phyloP scores from a whole-genome alignment of 129 eudicot species.

The Flaveria linearis region DNA sequence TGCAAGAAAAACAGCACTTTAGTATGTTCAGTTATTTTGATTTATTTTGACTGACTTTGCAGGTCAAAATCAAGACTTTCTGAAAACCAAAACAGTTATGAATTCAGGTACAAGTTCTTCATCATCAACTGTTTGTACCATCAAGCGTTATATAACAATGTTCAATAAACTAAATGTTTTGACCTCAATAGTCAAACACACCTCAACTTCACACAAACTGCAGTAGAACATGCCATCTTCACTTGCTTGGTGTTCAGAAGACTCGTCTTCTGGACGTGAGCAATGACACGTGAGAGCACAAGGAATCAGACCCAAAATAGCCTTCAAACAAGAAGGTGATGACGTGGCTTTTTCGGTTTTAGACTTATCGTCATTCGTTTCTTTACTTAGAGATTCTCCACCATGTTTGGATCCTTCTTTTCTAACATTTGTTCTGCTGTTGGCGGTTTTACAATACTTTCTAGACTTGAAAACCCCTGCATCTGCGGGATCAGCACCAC shows the following conservation, averaged over 20 bases:
- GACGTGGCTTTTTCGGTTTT: conserved; percentile 40
- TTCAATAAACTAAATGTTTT: neutral
- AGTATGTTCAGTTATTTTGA: neutral
- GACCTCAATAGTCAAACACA: conserved; percentile 35
- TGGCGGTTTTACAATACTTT: conserved; percentile 56
- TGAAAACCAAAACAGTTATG: neutral
- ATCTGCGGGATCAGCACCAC: conserved; percentile 97
- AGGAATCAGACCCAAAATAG: conserved; percentile 52
- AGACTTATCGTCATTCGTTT: conserved; percentile 34
- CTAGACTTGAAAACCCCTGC: conserved; percentile 86
- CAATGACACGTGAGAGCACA: conserved; percentile 61
- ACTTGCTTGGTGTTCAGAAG: conserved; percentile 62
- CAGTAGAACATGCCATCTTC: conserved; percentile 99
- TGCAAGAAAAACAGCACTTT: conserved; percentile 34
- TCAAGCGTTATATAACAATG: neutral
- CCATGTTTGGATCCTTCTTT: conserved; percentile 49
- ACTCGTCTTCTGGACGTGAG: conserved; percentile 47
- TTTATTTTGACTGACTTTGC: neutral
- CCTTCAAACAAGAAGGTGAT: conserved; percentile 25
- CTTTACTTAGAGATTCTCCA: conserved; percentile 34
- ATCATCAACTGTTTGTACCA: neutral
- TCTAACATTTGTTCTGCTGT: conserved; percentile 34
- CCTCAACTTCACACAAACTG: conserved; percentile 97
- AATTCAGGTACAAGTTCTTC: neutral
- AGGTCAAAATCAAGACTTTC: conserved; percentile 16